These are phyloP conservation scores for Craterostigma plantagineum DNA, from an alignment of 257 asterid species.

Conservation along the genomic window DNA sequence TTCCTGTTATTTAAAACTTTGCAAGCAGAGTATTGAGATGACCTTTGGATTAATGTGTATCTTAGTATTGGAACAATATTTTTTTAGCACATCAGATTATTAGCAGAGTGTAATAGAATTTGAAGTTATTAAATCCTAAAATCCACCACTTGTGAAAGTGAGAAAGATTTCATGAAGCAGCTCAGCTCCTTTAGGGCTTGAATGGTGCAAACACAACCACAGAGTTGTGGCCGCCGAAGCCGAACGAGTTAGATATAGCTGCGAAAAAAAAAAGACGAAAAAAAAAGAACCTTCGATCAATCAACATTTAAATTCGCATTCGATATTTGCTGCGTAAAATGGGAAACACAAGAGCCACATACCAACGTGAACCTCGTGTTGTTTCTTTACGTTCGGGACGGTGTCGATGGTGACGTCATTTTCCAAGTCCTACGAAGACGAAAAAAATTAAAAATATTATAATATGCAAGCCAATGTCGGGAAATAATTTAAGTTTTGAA, in stretches of 20 bases:
- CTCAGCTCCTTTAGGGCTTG: conserved; percentile 21
- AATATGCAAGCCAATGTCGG: background rate
- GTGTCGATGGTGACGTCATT: conserved; percentile 25
- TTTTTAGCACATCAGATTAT: too few species aligned
- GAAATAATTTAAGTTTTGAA: background rate
- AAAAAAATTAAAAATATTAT: background rate
- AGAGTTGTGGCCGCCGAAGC: conserved; percentile 57
- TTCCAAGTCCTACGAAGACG: conserved; percentile 17
- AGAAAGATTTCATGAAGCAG: too few species aligned
- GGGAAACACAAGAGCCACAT: too few species aligned
- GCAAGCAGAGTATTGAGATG: too few species aligned
- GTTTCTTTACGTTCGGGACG: conserved; percentile 57
- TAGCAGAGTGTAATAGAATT: too few species aligned
- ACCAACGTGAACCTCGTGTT: conserved; percentile 54
- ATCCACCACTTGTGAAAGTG: too few species aligned
- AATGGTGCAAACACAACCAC: conserved; percentile 67
- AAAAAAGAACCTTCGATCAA: too few species aligned
- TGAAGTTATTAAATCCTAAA: too few species aligned
- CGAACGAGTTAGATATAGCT: conserved; percentile 63
- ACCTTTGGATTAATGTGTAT: too few species aligned
- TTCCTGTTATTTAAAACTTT: too few species aligned
- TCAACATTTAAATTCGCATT: too few species aligned
- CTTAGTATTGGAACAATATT: too few species aligned
- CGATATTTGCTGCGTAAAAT: background rate
- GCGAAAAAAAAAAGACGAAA: conserved; percentile 7